Conservation (phyloP, 73 alveolate genomes). For the Paramecium caudatum region DNA sequence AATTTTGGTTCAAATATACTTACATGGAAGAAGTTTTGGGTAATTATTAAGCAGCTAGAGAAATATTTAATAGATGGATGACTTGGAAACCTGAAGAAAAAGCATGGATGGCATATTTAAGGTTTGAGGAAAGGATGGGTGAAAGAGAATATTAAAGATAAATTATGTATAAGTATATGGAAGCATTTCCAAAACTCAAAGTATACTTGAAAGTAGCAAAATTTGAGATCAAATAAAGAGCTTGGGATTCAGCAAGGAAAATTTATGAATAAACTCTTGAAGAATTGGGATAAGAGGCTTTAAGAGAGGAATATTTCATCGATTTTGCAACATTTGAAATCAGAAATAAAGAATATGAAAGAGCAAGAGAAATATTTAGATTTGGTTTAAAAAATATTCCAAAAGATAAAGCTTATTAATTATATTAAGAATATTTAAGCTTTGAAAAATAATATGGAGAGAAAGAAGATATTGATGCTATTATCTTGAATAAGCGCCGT, state of each 20-base stretch:
- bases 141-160: conserved; percentile 89
- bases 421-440: conserved; percentile 91
- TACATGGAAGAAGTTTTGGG: conserved; percentile 99
- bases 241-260: conserved; percentile 89
- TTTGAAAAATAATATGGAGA: conserved; percentile 99
- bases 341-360: conserved; percentile 93
- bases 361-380: conserved; percentile 96
- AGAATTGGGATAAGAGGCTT: conserved; percentile 94
- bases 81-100: conserved; percentile 95
- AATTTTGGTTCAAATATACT: conserved; percentile 98
- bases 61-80: conserved; percentile 97
- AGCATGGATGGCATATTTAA: conserved; percentile 96
- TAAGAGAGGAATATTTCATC: conserved; percentile 92
- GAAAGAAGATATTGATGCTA: conserved; percentile 97
- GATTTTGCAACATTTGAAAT: conserved; percentile 96
- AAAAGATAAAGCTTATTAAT: conserved; percentile 84
- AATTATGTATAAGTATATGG: conserved; percentile 91
- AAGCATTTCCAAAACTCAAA: conserved; percentile 88
- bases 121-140: conserved; percentile 97
- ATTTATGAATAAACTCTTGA: conserved; percentile 95
- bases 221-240: conserved; percentile 97
- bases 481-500: conserved; percentile 93
- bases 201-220: conserved; percentile 98
- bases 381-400: conserved; percentile 93
- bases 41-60: conserved; percentile 94